Conservation (phyloP, 202 grass and related monocot species). For the Schoenoplectus triqueter region DNA sequence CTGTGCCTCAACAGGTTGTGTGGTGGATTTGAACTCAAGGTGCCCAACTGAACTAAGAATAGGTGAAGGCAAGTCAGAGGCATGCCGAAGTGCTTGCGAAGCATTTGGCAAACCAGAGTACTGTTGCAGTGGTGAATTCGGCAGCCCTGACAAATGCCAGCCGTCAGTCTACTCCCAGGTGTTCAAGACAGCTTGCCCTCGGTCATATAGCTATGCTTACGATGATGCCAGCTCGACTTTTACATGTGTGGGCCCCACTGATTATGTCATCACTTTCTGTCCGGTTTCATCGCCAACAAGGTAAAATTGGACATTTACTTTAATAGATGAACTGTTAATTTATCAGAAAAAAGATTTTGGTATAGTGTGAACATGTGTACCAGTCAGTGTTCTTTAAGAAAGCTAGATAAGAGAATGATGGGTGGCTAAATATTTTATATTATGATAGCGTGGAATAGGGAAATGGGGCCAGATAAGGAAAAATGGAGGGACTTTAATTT, state of each 20-base stretch:
- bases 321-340: conserved; percentile 25
- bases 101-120: conserved; percentile 83
- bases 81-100: conserved; percentile 88
- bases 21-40: conserved; percentile 62
- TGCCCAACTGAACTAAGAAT: conserved; percentile 70
- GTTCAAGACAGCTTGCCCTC: conserved; percentile 87
- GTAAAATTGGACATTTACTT: conserved; percentile 39
- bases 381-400: conserved; percentile 26
- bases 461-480: conserved; percentile 37
- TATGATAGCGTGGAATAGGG: not conserved
- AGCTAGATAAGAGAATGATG: conserved; percentile 26
- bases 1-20: conserved; percentile 68
- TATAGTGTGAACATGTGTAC: conserved; percentile 16
- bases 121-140: conserved; percentile 81
- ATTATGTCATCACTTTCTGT: conserved; percentile 94
- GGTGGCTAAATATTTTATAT: conserved; percentile 38
- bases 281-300: conserved; percentile 51
- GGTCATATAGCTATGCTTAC: conserved; percentile 96
- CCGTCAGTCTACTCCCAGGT: conserved; percentile 82
- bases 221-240: conserved; percentile 95
- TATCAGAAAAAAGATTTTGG: conserved; percentile 2
- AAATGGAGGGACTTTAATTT: conserved; percentile 41
- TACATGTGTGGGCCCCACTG: conserved; percentile 63
- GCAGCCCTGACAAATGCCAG: conserved; percentile 68
- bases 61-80: conserved; percentile 39